Conservation (phyloP, 148 eudicot genomes). For the Cornus controversa region DNA sequence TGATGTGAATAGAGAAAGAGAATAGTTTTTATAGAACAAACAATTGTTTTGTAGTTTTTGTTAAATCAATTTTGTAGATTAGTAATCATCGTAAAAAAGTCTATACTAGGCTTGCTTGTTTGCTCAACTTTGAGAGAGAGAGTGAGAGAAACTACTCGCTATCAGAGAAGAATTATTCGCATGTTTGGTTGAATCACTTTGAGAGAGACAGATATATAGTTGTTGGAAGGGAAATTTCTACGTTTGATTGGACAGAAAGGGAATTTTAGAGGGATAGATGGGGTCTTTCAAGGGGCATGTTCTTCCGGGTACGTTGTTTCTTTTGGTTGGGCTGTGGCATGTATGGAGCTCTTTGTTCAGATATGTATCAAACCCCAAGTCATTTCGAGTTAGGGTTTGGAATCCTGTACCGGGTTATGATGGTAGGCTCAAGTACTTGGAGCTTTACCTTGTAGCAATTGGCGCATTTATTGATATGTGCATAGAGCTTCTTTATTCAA, state of each 20-base stretch:
- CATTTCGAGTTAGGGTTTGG: constrained; percentile 75
- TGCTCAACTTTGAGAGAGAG: too few relatives aligned
- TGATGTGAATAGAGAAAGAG: neutral
- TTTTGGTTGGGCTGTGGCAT: constrained; percentile 87
- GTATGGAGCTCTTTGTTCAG: constrained; percentile 71
- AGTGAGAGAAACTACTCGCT: neutral
- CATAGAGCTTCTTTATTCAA: constrained; percentile 81
- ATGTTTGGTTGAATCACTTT: neutral
- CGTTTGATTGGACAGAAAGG: neutral
- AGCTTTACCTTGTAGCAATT: constrained; percentile 66
- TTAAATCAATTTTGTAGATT: neutral
- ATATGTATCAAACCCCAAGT: constrained; percentile 49
- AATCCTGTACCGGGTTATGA: constrained; percentile 74
- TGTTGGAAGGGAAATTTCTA: neutral
- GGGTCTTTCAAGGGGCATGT: constrained; percentile 92
- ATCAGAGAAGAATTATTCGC: neutral
- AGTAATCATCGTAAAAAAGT: too few relatives aligned
- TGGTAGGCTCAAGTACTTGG: constrained; percentile 84
- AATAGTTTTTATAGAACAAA: neutral
- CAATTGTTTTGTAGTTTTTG: too few relatives aligned
- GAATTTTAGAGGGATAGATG: constrained; percentile 37
- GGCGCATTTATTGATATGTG: constrained; percentile 92
- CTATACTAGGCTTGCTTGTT: neutral
- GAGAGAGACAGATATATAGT: neutral
- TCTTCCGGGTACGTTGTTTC: constrained; percentile 88